Conservation (phyloP, 2,329 filamentous ascomycete genomes). For the Rhynchosporium secalis region DNA sequence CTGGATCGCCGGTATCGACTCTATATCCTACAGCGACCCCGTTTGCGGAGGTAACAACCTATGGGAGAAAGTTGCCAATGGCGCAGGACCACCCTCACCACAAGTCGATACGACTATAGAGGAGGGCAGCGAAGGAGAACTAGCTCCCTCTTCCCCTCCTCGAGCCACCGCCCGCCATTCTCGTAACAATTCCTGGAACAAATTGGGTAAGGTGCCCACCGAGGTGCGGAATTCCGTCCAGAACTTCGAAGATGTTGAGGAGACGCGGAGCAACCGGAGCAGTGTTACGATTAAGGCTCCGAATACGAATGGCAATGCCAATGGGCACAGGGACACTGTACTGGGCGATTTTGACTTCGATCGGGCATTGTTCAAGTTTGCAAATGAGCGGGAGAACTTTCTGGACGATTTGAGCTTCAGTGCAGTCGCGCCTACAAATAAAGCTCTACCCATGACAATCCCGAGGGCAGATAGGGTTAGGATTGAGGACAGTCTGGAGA, state of each 20-base stretch:
- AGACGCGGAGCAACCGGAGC: conserved; percentile 58
- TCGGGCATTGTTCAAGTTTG: conserved; percentile 88
- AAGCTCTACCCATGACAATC: conserved; percentile 70
- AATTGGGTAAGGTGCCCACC: conserved; percentile 55
- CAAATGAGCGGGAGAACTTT: conserved; percentile 91
- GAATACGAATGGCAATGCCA: conserved; percentile 32
- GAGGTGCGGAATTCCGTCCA: conserved; percentile 54
- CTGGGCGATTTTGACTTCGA: conserved; percentile 86
- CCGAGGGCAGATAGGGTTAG: conserved; percentile 81
- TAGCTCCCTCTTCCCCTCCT: conserved; percentile 41
- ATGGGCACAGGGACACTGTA: conserved; percentile 27
- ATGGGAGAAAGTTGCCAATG: conserved; percentile 28
- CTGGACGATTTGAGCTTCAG: conserved; percentile 88
- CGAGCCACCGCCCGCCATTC: conserved; percentile 54
- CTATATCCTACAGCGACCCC: conserved; percentile 63
- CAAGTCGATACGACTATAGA: conserved; percentile 59
- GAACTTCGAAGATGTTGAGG: conserved; percentile 58
- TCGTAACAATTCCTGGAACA: conserved; percentile 59
- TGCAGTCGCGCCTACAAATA: conserved; percentile 69
- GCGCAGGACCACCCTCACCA: conserved; percentile 33
- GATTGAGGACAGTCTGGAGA: conserved; percentile 61
- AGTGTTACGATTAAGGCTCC: conserved; percentile 62
- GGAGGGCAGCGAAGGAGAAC: conserved; percentile 57
- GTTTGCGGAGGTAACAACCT: conserved; percentile 41
- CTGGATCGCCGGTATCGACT: conserved; percentile 72